Percentiles rank a stretch among this genome's conserved stretches.
Conservation (phyloP, 2,329 filamentous ascomycete genomes). For the Cadophora malorum region DNA sequence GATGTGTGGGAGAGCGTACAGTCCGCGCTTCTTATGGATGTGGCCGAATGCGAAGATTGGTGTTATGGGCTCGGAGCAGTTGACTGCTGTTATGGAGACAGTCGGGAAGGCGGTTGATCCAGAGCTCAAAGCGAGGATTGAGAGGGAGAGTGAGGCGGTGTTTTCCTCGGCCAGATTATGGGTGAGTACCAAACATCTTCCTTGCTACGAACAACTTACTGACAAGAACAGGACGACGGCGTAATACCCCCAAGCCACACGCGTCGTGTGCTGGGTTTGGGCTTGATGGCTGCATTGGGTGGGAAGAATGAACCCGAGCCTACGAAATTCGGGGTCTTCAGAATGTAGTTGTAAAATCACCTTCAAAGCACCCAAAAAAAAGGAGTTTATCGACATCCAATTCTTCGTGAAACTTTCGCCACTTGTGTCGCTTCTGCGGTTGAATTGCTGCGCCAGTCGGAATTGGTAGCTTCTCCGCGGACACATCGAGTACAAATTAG, state of each 20-base stretch:
- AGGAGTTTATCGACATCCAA: too few species aligned
- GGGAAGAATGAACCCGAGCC: slow-evolving; percentile 67
- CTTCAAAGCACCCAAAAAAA: neutral
- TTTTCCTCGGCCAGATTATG: slow-evolving; percentile 90
- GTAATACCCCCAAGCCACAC: slow-evolving; percentile 82
- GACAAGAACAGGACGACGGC: slow-evolving; percentile 68
- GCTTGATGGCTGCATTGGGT: slow-evolving; percentile 73
- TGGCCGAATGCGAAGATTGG: slow-evolving; percentile 97
- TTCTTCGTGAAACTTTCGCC: too few species aligned
- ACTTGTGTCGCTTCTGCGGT: too few species aligned
- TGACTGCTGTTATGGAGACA: slow-evolving; percentile 91
- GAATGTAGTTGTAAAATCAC: slow-evolving; percentile 65
- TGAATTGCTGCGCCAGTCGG: too few species aligned
- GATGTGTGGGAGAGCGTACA: slow-evolving; percentile 95
- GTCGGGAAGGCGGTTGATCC: slow-evolving; percentile 86
- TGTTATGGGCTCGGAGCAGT: slow-evolving; percentile 95
- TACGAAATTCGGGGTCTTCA: slow-evolving; percentile 80
- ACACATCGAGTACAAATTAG: too few species aligned
- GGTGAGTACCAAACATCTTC: slow-evolving; percentile 52
- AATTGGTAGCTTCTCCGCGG: too few species aligned
- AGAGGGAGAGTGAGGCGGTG: slow-evolving; percentile 85
- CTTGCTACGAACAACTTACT: slow-evolving; percentile 12
- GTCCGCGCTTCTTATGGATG: slow-evolving; percentile 91
- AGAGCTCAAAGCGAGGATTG: slow-evolving; percentile 82
- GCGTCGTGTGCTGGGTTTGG: slow-evolving; percentile 72